Percentiles rank a stretch among this genome's conserved stretches.
Conservation (phyloP, 2,329 filamentous ascomycete genomes). For the Thelonectria discophora region DNA sequence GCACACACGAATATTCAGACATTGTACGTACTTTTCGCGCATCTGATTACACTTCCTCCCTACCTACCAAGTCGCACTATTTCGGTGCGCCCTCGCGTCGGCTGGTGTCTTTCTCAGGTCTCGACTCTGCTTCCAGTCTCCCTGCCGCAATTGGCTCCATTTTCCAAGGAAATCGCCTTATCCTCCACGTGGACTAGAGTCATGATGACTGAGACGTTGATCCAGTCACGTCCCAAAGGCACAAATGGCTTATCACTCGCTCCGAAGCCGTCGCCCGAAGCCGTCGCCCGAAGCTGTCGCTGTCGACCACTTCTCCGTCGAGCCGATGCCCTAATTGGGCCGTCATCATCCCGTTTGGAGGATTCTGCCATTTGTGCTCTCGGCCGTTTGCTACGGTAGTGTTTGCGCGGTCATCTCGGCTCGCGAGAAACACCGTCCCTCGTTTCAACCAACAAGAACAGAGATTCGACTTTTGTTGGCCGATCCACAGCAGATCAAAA, state of each 20-base stretch:
- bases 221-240: slow-evolving; percentile 26
- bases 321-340: slow-evolving; percentile 13
- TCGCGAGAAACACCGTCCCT: slow-evolving; percentile 12
- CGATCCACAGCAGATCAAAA: slow-evolving; percentile 18
- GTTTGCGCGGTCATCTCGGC: slow-evolving; percentile 18
- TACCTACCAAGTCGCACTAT: slow-evolving; percentile 1
- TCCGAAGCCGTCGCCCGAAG: slow-evolving; percentile 8
- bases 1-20: slow-evolving; percentile 2
- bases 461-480: slow-evolving; percentile 2
- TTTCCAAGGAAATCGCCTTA: slow-evolving; percentile 23
- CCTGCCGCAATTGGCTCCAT: slow-evolving; percentile 13
- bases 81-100: slow-evolving; percentile 14
- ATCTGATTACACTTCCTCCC: background rate
- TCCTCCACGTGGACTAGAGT: slow-evolving; percentile 38
- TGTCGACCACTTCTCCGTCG: slow-evolving; percentile 8
- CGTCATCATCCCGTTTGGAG: background rate
- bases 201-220: slow-evolving; percentile 29
- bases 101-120: slow-evolving; percentile 8
- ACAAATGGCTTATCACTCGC: slow-evolving; percentile 19
- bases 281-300: slow-evolving; percentile 15
- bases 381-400: slow-evolving; percentile 12
- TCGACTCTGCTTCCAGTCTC: slow-evolving; percentile 28
- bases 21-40: slow-evolving; percentile 5
- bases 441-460: slow-evolving; percentile 2
- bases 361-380: slow-evolving; percentile 1